These are phyloP conservation scores for Iris pallida DNA, from an alignment of 116 monocot genomes.

Conservation along the genomic window DNA sequence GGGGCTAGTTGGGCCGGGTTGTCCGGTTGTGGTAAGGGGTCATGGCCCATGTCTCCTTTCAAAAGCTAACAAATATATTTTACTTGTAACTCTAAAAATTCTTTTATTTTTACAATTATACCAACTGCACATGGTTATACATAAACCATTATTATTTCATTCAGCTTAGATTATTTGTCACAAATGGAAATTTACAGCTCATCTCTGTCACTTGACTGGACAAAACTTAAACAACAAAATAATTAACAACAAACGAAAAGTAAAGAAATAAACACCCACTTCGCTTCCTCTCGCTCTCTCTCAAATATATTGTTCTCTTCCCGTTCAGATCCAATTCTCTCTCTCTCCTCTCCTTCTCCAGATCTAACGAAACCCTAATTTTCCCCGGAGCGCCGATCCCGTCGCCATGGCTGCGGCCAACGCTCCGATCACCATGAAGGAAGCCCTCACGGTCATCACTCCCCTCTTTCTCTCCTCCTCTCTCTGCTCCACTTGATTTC, in stretches of 20 bases:
- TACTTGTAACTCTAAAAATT: too few species aligned
- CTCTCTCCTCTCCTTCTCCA: not conserved
- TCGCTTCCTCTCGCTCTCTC: conserved; percentile 9
- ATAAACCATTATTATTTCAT: too few species aligned
- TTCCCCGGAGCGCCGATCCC: conserved; percentile 10
- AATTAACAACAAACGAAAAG: not conserved
- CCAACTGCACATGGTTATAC: too few species aligned
- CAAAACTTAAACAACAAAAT: not conserved
- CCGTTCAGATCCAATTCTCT: conserved; percentile 8
- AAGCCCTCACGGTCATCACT: conserved; percentile 46
- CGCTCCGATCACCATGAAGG: conserved; percentile 71
- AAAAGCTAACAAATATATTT: too few species aligned
- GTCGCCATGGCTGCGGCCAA: conserved; percentile 63
- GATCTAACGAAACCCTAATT: conserved; percentile 8
- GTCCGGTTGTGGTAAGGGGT: too few species aligned
- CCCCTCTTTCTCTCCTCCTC: not conserved
- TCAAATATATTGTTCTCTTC: conserved; percentile 1
- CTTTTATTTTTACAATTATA: too few species aligned
- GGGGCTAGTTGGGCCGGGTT: too few species aligned
- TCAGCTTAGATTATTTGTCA: too few species aligned
- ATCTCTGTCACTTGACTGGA: too few species aligned
- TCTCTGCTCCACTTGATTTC: not conserved
- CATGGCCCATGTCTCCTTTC: too few species aligned
- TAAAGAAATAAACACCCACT: conserved; percentile 3
- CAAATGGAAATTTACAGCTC: too few species aligned